phyloP scores from a whole-genome alignment of 192 early-diverging fungal genomes.

The Entophlyctis helioformis region DNA sequence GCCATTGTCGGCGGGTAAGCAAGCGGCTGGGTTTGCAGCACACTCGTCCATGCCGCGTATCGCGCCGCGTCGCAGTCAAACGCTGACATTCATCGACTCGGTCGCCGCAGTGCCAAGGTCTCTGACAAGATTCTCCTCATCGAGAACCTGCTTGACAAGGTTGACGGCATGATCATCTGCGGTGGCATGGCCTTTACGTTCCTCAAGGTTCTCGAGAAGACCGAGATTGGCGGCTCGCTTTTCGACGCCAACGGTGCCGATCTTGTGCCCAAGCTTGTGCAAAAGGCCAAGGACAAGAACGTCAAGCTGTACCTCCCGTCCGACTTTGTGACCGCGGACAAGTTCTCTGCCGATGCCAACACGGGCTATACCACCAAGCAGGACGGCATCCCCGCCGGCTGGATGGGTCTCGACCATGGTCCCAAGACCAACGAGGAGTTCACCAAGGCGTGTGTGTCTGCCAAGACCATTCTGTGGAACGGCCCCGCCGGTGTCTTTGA shows the following conservation, averaged over 20 bases:
- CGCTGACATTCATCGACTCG: too few species aligned
- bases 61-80: too few species aligned
- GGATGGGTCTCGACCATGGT: constrained; percentile 89
- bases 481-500: constrained; percentile 97
- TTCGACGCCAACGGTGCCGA: constrained; percentile 80
- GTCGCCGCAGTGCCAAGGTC: constrained; percentile 90
- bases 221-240: constrained; percentile 86
- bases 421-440: constrained; percentile 66
- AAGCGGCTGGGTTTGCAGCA: too few species aligned
- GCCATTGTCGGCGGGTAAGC: constrained; percentile 87
- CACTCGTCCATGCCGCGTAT: too few species aligned
- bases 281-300: constrained; percentile 81
- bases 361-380: constrained; percentile 76
- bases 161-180: constrained; percentile 40
- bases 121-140: constrained; percentile 99
- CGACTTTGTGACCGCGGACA: constrained; percentile 83
- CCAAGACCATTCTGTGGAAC: constrained; percentile 98
- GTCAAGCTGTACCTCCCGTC: constrained; percentile 82
- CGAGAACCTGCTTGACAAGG: constrained; percentile 95
- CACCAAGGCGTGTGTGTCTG: constrained; percentile 43
- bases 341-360: constrained; percentile 71
- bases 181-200: constrained; percentile 99
- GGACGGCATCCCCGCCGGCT: constrained; percentile 77
- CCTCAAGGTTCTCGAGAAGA: constrained; percentile 75
- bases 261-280: constrained; percentile 68